These are phyloP conservation scores for Paspalum notatum DNA, from an alignment of 176 grass and related monocot species.

Conservation along the genomic window DNA sequence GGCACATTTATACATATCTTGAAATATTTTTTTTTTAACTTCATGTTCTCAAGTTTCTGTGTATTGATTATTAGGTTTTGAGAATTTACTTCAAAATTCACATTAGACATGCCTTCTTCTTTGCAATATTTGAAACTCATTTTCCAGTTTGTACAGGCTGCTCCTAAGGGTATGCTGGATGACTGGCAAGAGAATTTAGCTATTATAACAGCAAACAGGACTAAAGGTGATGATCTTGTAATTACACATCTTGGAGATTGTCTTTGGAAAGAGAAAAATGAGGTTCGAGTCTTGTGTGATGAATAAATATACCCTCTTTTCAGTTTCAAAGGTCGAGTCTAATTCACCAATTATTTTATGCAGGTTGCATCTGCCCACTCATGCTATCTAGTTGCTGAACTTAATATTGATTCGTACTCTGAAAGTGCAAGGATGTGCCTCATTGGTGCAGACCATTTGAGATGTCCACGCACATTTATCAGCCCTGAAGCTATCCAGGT, in stretches of 20 bases:
- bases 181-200: conserved; percentile 97
- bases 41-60: neutral
- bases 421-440: conserved; percentile 91
- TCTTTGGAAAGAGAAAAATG: conserved; percentile 94
- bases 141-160: conserved; percentile 25
- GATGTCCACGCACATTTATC: conserved; percentile 83
- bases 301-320: conserved; percentile 20
- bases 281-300: conserved; percentile 58
- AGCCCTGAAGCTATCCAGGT: conserved; percentile 94
- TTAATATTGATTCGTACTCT: conserved; percentile 82
- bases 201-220: conserved; percentile 90
- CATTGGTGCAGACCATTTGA: conserved; percentile 83
- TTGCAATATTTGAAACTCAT: conserved; percentile 3
- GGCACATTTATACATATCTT: neutral
- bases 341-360: conserved; percentile 36
- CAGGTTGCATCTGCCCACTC: conserved; percentile 91
- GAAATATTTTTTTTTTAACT: neutral
- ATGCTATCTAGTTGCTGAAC: conserved; percentile 91
- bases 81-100: neutral
- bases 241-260: conserved; percentile 96
- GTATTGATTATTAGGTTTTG: conserved; percentile 1
- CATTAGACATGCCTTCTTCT: neutral
- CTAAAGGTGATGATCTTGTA: conserved; percentile 85
- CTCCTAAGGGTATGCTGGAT: conserved; percentile 73
- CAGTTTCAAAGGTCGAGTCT: neutral